Evolutionary conservation across 2,329 filamentous ascomycete genomes (phyloP), one percentile per base, ranked within the genome.

Genomic region (Botrytis squamosa): DNA sequence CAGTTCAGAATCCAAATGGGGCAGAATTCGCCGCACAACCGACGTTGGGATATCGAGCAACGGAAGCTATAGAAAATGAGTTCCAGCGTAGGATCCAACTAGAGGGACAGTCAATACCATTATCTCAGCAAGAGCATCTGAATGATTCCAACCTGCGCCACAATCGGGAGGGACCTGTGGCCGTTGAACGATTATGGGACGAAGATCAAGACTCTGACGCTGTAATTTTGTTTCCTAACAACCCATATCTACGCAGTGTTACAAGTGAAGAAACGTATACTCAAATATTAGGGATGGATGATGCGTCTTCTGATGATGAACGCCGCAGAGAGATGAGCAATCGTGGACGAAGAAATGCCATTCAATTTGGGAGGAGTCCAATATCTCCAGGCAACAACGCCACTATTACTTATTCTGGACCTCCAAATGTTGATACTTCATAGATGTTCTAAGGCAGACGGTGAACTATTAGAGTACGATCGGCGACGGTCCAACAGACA

Each of bases 31-130:
- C 12, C 49, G n/a, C 5, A 55, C 52, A 4, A 55, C 6, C 7
- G 14, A 4, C 4, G 14, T 4, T 4, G 6, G 0, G 0, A 29
- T 4, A 3, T 57, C 52, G 52, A 57, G 14, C n/a, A 29, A 8
- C 3, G 36, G 36, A 62, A n/a, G 38, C 22, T 40, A 8, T 22
- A 7, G 38, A 36, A 36, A 16, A 8, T n/a, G 14, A 62, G 6
- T 8, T 38, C 8, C 36, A 16, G 16, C 22, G 12, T 18, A n/a
- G 7, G 38, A 40, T 8, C 12, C 60, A 18, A 14, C 60, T 2
- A 42, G 22, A 62, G 38, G 20, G 14, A 62, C 59, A 3, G 36
- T 10, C 3, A 40, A 38, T 22, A 16, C 25, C 2, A 16, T 62
- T 4, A 0, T 12, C 10, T 40, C 36, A 63, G 60, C 60, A 42